phyloP scores from a whole-genome alignment of 2,329 filamentous ascomycete genomes.

The Rutstroemia sp. region DNA sequence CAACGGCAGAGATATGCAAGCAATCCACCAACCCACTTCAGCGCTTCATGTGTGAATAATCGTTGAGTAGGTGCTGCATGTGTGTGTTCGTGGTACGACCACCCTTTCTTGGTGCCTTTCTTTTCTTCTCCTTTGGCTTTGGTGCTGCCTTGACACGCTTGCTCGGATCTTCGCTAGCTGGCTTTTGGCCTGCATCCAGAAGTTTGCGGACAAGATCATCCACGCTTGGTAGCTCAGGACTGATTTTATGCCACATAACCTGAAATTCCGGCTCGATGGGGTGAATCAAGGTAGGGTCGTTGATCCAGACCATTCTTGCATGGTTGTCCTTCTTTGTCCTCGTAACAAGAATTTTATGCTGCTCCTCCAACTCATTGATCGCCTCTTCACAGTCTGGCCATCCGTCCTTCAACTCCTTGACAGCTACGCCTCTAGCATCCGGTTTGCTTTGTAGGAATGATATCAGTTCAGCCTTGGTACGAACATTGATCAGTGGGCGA shows the following conservation, averaged over 20 bases:
- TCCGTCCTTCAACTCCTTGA: slow-evolving; percentile 92
- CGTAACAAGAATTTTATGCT: slow-evolving; percentile 76
- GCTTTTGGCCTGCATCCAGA: slow-evolving; percentile 32
- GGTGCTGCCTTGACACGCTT: slow-evolving; percentile 30
- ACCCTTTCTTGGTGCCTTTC: slow-evolving; percentile 28
- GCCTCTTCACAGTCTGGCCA: slow-evolving; percentile 80
- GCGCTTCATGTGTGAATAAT: slow-evolving; percentile 26
- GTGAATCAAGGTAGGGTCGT: slow-evolving; percentile 72
- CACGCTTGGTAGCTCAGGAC: slow-evolving; percentile 51
- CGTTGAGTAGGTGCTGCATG: slow-evolving; percentile 30
- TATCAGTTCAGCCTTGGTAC: slow-evolving; percentile 68
- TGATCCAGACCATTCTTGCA: slow-evolving; percentile 79
- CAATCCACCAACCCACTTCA: background rate
- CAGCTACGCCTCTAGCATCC: slow-evolving; percentile 71
- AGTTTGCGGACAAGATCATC: slow-evolving; percentile 35
- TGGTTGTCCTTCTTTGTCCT: slow-evolving; percentile 89
- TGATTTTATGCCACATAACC: slow-evolving; percentile 71
- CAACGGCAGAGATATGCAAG: too few species aligned
- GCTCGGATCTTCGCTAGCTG: slow-evolving; percentile 32
- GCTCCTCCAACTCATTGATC: slow-evolving; percentile 68
- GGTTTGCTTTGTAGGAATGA: slow-evolving; percentile 73
- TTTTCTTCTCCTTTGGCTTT: slow-evolving; percentile 32
- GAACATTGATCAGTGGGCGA: slow-evolving; percentile 77
- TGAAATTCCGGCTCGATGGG: slow-evolving; percentile 76
- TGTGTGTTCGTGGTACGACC: slow-evolving; percentile 31